Percentiles rank a stretch among this genome's conserved stretches.
Evolutionary conservation across 2,329 filamentous ascomycete genomes (phyloP).

Genomic region (Alternaria consortialis): DNA sequence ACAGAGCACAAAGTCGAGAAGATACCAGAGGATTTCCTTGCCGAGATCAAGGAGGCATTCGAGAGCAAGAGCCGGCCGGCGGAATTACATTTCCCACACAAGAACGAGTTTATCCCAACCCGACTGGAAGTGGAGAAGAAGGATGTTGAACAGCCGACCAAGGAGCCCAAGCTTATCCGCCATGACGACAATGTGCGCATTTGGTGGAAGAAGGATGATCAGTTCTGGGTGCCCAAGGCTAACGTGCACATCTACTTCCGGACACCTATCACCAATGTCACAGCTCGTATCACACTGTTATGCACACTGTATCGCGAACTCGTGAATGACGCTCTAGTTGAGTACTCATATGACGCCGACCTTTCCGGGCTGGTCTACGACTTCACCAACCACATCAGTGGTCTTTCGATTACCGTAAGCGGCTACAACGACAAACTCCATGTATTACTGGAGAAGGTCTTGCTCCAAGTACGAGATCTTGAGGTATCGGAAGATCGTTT

Average conservation of each 20-base stretch:
- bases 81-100: conserved; percentile 85
- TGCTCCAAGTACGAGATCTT: conserved; percentile 83
- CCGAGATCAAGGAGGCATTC: conserved; percentile 72
- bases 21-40: conserved; percentile 78
- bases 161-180: conserved; percentile 81
- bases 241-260: conserved; percentile 83
- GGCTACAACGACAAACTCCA: conserved; percentile 98
- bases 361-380: conserved; percentile 87
- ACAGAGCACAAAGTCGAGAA: conserved; percentile 89
- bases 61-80: conserved; percentile 68
- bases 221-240: conserved; percentile 97
- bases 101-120: conserved; percentile 94
- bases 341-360: conserved; percentile 96
- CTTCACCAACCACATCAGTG: conserved; percentile 75
- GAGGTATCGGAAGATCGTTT: conserved; percentile 88
- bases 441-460: conserved; percentile 87
- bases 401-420: conserved; percentile 79
- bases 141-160: conserved; percentile 77
- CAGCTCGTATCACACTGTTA: conserved; percentile 80
- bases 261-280: conserved; percentile 80
- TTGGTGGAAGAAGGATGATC: conserved; percentile 99
- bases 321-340: conserved; percentile 85
- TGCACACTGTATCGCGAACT: conserved; percentile 83
- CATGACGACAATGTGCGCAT: conserved; percentile 82
- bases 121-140: conserved; percentile 95